phyloP scores from a whole-genome alignment of 192 early-diverging fungal species.

The Piromyces sp. region DNA sequence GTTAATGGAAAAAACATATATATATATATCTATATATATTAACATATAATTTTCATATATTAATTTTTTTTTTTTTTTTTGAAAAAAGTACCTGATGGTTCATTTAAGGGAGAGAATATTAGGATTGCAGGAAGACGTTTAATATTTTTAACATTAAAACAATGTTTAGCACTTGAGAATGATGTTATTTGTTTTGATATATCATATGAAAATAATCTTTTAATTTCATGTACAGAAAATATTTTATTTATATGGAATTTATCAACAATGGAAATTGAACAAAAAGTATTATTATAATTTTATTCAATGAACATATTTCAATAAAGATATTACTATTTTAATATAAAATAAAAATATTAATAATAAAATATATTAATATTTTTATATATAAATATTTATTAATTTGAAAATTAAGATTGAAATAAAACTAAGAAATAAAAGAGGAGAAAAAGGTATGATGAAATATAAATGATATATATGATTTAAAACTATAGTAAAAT shows the following conservation, averaged over 20 bases:
- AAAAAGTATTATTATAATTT: no score
- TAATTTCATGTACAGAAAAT: slow-evolving; percentile 19
- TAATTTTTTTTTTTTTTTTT: no score
- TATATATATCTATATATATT: no score
- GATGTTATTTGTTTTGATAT: slow-evolving; percentile 23
- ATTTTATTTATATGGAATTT: slow-evolving; percentile 27
- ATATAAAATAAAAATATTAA: no score
- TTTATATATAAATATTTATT: no score
- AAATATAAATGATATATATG: neutral
- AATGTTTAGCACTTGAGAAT: slow-evolving; percentile 25
- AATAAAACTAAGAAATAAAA: neutral
- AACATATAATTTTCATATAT: no score
- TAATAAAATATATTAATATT: no score
- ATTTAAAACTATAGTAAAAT: no score
- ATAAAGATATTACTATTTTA: no score
- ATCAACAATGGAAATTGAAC: slow-evolving; percentile 11
- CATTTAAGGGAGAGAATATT: slow-evolving; percentile 21
- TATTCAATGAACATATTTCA: no score
- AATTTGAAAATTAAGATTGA: neutral
- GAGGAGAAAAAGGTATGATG: neutral
- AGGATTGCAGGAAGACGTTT: slow-evolving; percentile 25
- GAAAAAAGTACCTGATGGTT: slow-evolving; percentile 20
- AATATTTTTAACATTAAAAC: slow-evolving; percentile 21
- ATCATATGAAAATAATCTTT: slow-evolving; percentile 3
- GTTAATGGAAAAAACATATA: no score